phyloP scores from a whole-genome alignment of 2,329 filamentous ascomycete genomes.

The Aspergillus costaricaensis region DNA sequence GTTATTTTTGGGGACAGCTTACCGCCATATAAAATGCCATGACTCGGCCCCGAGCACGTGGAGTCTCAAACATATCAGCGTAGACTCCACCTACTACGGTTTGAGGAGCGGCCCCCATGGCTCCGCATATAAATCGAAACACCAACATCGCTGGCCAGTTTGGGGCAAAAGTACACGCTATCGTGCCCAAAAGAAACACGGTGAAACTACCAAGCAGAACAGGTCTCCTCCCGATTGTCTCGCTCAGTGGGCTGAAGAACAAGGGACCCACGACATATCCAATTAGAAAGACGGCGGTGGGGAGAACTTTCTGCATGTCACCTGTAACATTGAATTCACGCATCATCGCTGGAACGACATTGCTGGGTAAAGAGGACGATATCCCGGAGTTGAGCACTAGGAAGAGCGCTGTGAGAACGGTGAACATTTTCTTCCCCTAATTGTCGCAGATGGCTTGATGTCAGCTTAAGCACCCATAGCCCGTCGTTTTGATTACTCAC shows the following conservation, averaged over 20 bases:
- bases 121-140: constrained; percentile 48
- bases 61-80: constrained; percentile 48
- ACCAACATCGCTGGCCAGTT: constrained; percentile 44
- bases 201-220: constrained; percentile 54
- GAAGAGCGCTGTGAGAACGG: constrained; percentile 27
- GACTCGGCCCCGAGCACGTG: constrained; percentile 38
- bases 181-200: constrained; percentile 43
- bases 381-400: constrained; percentile 43
- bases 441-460: neutral
- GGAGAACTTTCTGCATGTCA: constrained; percentile 33
- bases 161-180: constrained; percentile 47
- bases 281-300: constrained; percentile 41
- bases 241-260: constrained; percentile 47
- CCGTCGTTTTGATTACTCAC: neutral
- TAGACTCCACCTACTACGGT: constrained; percentile 49
- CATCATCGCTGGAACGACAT: constrained; percentile 40
- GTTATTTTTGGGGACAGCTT: constrained; percentile 12
- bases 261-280: constrained; percentile 45
- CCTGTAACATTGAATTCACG: constrained; percentile 33
- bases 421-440: constrained; percentile 31
- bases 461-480: neutral
- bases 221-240: constrained; percentile 42
- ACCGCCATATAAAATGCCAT: constrained; percentile 47
- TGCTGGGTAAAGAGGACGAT: constrained; percentile 41
- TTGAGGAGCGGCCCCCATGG: constrained; percentile 44